Evolutionary conservation across 1,284 basidiomycete species (phyloP).

Genomic region (Stereum hirsutum): DNA sequence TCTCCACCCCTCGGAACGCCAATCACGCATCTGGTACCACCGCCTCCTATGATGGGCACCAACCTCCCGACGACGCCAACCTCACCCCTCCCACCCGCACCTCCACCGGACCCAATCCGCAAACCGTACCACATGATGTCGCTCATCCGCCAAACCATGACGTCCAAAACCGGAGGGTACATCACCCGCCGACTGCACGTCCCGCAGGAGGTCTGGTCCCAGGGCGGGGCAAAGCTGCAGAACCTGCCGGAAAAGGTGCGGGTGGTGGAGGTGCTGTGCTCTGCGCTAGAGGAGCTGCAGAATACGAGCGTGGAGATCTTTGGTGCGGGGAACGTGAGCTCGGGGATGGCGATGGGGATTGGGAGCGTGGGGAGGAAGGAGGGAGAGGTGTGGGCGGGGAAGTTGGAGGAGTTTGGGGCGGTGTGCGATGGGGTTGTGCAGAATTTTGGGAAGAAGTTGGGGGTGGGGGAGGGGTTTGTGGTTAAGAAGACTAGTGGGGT

Average conservation of each 20-base stretch:
- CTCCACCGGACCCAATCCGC: conserved; percentile 66
- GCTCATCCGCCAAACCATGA: conserved; percentile 74
- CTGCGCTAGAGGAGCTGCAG: conserved; percentile 70
- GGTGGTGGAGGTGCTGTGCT: conserved; percentile 70
- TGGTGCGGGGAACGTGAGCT: conserved; percentile 69
- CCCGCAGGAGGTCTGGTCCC: conserved; percentile 85
- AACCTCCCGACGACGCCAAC: conserved; percentile 63
- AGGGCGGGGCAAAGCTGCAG: conserved; percentile 74
- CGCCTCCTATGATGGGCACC: conserved; percentile 38
- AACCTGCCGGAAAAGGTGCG: conserved; percentile 82
- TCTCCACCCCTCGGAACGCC: conserved; percentile 26
- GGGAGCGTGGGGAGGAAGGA: conserved; percentile 61
- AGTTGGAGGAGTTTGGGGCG: conserved; percentile 62
- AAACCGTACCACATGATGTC: conserved; percentile 90
- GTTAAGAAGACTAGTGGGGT: conserved; percentile 70
- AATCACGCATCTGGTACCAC: conserved; percentile 33
- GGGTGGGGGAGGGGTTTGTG: conserved; percentile 77
- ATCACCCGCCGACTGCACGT: conserved; percentile 84
- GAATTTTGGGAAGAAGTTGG: conserved; percentile 83
- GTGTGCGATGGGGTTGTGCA: conserved; percentile 82
- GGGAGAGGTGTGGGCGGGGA: conserved; percentile 62
- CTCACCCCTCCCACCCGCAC: conserved; percentile 61
- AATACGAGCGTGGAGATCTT: conserved; percentile 58
- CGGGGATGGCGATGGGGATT: conserved; percentile 61
- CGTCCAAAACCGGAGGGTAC: conserved; percentile 77